A percentile compares a stretch with the other conserved stretches of the same genome.
Evolutionary conservation across 2,329 filamentous ascomycete species (phyloP).

Genomic region (Ascocoryne sarcoides): DNA sequence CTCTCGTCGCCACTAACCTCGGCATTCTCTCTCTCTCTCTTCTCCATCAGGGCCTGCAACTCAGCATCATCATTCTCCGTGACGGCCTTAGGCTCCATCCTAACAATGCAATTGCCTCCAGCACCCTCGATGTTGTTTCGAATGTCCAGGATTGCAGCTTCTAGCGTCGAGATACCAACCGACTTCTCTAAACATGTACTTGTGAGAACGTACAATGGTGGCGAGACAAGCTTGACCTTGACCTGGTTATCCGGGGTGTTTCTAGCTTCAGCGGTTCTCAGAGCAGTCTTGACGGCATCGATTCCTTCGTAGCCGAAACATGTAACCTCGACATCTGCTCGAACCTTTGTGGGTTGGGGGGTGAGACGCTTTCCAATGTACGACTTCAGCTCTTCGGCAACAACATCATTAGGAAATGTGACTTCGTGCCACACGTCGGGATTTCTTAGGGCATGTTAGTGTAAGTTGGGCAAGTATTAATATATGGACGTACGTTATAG

Average conservation of each 20-base stretch:
- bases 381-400: conserved; percentile 80
- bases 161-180: conserved; percentile 72
- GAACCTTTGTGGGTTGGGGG: conserved; percentile 97
- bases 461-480: not conserved
- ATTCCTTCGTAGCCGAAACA: conserved; percentile 97
- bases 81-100: conserved; percentile 99
- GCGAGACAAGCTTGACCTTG: conserved; percentile 97
- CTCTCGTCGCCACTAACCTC: conserved; percentile 98
- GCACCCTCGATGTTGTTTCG: conserved; percentile 67
- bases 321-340: conserved; percentile 92
- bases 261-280: conserved; percentile 82
- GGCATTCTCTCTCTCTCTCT: conserved; percentile 94
- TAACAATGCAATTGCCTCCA: conserved; percentile 75
- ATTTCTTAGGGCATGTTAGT: conserved; percentile 50
- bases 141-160: conserved; percentile 85
- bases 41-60: conserved; percentile 96
- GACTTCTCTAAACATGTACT: conserved; percentile 93
- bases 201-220: conserved; percentile 91
- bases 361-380: conserved; percentile 98
- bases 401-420: conserved; percentile 74
- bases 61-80: conserved; percentile 98
- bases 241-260: conserved; percentile 91
- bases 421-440: conserved; percentile 94
- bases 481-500: conserved; percentile 66
- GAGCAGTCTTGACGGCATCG: conserved; percentile 90